Conservation (phyloP, 106 monocot genomes). For the Acorus gramineus region DNA sequence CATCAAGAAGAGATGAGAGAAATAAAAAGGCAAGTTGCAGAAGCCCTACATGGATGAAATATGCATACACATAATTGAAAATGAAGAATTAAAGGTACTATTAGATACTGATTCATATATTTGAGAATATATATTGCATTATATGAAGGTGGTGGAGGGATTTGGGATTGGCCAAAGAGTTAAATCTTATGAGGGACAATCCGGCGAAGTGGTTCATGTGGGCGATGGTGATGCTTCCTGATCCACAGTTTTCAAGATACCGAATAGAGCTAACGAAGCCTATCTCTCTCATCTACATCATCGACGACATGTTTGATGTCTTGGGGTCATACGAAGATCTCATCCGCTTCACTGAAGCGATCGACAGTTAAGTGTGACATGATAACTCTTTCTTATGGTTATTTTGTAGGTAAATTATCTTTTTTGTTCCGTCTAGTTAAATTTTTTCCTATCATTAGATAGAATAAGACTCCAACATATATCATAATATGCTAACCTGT, state of each 20-base stretch:
- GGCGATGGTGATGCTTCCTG: conserved; percentile 9
- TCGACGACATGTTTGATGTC: conserved; percentile 55
- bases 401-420: too few relatives aligned
- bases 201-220: conserved; percentile 38
- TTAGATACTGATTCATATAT: background rate
- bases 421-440: too few relatives aligned
- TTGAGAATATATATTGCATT: background rate
- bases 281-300: conserved; percentile 35
- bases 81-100: background rate
- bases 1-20: conserved; percentile 22
- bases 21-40: conserved; percentile 18
- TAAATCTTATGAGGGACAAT: conserved; percentile 22
- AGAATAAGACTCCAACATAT: too few relatives aligned
- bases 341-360: conserved; percentile 18
- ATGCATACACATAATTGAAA: too few relatives aligned
- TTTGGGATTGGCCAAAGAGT: conserved; percentile 22
- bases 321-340: conserved; percentile 31
- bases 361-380: conserved; percentile 14
- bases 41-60: too few relatives aligned
- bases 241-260: conserved; percentile 15
- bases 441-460: too few relatives aligned
- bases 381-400: background rate
- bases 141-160: conserved; percentile 45
- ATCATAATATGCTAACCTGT: too few relatives aligned
- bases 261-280: conserved; percentile 37